phyloP scores from a whole-genome alignment of 2,329 filamentous ascomycete genomes.

The Claviceps citrina region DNA sequence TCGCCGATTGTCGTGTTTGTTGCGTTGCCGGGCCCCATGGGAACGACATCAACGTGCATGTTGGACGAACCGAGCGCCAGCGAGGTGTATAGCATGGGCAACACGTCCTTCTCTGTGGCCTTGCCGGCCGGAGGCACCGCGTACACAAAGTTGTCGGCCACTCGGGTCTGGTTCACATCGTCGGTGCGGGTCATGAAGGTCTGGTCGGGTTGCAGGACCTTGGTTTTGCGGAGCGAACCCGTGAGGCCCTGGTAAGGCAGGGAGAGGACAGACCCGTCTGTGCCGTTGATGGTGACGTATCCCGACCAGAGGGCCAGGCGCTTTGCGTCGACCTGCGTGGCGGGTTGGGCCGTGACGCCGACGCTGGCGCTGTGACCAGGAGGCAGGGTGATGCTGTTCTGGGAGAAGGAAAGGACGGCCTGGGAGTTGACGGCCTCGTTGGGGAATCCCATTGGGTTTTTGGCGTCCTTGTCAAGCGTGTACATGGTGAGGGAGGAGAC shows the following conservation, averaged over 20 bases:
- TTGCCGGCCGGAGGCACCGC: constrained; percentile 23
- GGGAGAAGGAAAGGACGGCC: constrained; percentile 28
- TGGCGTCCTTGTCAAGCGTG: constrained; percentile 22
- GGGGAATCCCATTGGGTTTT: constrained; percentile 28
- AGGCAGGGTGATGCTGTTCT: constrained; percentile 27
- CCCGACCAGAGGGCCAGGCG: constrained; percentile 28
- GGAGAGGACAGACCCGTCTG: constrained; percentile 20
- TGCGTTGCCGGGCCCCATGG: constrained; percentile 13
- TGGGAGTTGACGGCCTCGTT: constrained; percentile 25
- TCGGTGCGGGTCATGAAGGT: constrained; percentile 15
- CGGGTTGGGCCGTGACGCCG: constrained; percentile 26
- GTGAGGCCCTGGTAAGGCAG: constrained; percentile 26
- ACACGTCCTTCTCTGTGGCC: constrained; percentile 10
- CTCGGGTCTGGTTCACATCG: constrained; percentile 11
- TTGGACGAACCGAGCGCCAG: constrained; percentile 29
- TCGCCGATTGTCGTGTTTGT: constrained; percentile 26
- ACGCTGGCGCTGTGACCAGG: constrained; percentile 28
- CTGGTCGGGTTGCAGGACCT: constrained; percentile 9
- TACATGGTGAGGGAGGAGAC: constrained; percentile 37
- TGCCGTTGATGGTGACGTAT: constrained; percentile 24
- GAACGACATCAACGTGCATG: constrained; percentile 28
- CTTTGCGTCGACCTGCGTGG: constrained; percentile 22
- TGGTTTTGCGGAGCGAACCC: constrained; percentile 17
- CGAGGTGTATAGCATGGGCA: constrained; percentile 8
- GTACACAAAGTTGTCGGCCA: constrained; percentile 22